Evolutionary conservation across 768 basidiomycete genomes (phyloP), one percentile per base, ranked within the genome.

Genomic region (Crassisporium funariophilum): DNA sequence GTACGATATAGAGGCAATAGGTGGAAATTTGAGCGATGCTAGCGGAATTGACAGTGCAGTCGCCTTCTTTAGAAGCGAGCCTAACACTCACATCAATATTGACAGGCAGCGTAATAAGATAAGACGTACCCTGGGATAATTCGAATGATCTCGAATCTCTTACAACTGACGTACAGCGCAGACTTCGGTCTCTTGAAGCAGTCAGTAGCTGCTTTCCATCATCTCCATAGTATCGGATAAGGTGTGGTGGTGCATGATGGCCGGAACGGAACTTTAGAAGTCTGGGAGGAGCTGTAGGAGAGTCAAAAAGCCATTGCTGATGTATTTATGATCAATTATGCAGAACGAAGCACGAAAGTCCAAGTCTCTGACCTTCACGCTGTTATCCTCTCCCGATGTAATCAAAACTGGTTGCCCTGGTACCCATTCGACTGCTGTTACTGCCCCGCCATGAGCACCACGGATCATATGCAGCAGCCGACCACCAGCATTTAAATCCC

Each of bases 261-360:
- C 97, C 97, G 0, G 91, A 87, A 36, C 97, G 82, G 64, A 82
- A 91, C 72, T 98, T 98, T 19, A 98, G 78, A 9, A 98, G 72
- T 45, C 91, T 80, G 1, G 97, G 95, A 17, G 89, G 73, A 1
- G 87, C 75, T 0, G 89, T 88, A 0, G 93, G 91, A 0, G 94
- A 90, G 59, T 98, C 97, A 57, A 95, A 95, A 16, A 95, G 63
- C 95, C 95, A 98, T 94, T 99, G 95, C 95, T 98, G 24, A 49
- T 33, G 44, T 31, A 12, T 39, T 41, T 31, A 35, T 8, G n/a
- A 20, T 20, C 15, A 9, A 17, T 29, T 5, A 4, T 27, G 29
- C 22, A 45, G 34, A 41, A 7, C 24, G 11, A 31, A 29, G 13
- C 4, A 5, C 21, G 22, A 9, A 44, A 29, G 29, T 24, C 13